phyloP scores from a whole-genome alignment of 2,329 filamentous ascomycete species.

The Triangularia setosa region DNA sequence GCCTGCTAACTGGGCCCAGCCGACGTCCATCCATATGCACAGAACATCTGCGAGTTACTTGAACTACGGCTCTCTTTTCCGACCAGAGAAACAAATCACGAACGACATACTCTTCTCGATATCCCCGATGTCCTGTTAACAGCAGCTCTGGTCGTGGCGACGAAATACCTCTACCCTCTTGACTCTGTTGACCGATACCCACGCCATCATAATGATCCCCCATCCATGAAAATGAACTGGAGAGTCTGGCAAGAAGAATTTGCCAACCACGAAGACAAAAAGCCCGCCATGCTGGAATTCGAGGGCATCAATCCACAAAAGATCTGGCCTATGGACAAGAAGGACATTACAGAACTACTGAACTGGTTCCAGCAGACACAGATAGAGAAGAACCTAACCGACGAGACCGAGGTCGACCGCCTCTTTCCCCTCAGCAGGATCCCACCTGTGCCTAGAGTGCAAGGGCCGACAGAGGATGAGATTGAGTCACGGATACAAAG shows the following conservation, averaged over 20 bases:
- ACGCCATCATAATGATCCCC: slow-evolving; percentile 49
- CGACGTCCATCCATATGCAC: slow-evolving; percentile 59
- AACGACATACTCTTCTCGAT: slow-evolving; percentile 41
- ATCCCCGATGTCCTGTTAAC: slow-evolving; percentile 74
- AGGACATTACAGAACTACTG: slow-evolving; percentile 69
- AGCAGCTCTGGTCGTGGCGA: slow-evolving; percentile 66
- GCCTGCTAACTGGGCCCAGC: slow-evolving; percentile 43
- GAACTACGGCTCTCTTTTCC: slow-evolving; percentile 57
- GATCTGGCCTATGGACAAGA: slow-evolving; percentile 46
- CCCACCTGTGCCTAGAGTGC: slow-evolving; percentile 1
- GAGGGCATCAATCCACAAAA: slow-evolving; percentile 27
- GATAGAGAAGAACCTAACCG: slow-evolving; percentile 31
- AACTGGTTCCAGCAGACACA: slow-evolving; percentile 73
- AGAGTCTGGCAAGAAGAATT: slow-evolving; percentile 58
- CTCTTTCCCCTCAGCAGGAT: slow-evolving; percentile 22
- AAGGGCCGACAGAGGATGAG: slow-evolving; percentile 25
- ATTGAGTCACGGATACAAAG: slow-evolving; percentile 24
- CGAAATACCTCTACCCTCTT: slow-evolving; percentile 77
- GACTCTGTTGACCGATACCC: slow-evolving; percentile 53
- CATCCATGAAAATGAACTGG: slow-evolving; percentile 68
- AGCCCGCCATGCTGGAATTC: slow-evolving; percentile 27
- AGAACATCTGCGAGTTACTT: slow-evolving; percentile 50
- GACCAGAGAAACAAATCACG: slow-evolving; percentile 29
- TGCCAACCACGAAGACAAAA: slow-evolving; percentile 28
- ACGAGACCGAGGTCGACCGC: slow-evolving; percentile 22